Conservation (phyloP, 2,329 filamentous ascomycete species). For the Paecilomyces sp. region DNA sequence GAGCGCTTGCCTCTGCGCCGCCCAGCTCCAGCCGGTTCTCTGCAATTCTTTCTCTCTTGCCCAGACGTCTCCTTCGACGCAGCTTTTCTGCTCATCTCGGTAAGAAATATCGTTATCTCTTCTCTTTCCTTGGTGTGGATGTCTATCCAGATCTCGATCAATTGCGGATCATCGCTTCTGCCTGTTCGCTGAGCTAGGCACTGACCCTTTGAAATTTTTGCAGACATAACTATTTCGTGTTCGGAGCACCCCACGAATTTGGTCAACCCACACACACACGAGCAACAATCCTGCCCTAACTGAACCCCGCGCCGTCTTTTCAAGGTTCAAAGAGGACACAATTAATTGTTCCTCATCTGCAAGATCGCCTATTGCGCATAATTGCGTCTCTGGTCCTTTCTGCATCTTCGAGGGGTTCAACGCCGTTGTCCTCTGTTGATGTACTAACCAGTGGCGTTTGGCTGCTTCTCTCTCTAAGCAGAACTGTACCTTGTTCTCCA, state of each 20-base stretch:
- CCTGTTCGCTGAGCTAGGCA: not conserved
- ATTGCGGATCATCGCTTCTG: not conserved
- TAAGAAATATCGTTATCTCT: not conserved
- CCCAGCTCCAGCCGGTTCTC: not conserved
- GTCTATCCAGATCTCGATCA: not conserved
- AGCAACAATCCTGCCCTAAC: not conserved
- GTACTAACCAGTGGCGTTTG: conserved; percentile 25
- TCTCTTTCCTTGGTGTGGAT: not conserved
- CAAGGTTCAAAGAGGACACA: not conserved
- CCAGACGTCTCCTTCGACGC: not conserved
- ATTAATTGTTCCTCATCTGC: not conserved
- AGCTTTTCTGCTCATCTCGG: not conserved
- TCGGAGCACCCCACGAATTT: not conserved
- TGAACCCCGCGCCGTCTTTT: not conserved
- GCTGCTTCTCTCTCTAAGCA: conserved; percentile 24
- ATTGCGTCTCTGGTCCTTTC: not conserved
- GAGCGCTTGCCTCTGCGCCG: not conserved
- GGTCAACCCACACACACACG: not conserved
- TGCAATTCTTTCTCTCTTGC: not conserved
- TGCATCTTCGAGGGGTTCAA: not conserved
- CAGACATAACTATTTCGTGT: not conserved
- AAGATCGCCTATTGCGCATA: not conserved
- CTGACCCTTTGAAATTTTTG: not conserved
- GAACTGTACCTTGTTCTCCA: conserved; percentile 51
- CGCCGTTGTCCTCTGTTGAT: conserved; percentile 15